These are phyloP conservation scores for Halophytophthora polymorphica DNA, from an alignment of 352 stramenopile species.

Conservation along the genomic window DNA sequence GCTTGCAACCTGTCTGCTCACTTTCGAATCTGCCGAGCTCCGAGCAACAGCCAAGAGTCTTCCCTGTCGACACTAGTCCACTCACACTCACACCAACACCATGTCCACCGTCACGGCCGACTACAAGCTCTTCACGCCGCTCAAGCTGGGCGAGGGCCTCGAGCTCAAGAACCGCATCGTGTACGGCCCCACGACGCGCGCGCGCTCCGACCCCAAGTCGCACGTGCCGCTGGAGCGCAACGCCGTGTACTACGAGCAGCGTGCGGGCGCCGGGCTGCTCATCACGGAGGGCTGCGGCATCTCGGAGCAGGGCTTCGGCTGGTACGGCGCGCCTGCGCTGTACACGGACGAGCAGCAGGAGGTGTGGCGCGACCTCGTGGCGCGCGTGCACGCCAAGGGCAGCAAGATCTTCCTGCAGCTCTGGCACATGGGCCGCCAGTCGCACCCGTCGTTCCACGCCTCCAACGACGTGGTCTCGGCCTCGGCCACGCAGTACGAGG, in stretches of 20 bases:
- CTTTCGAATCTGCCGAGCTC: neutral
- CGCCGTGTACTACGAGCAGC: conserved; percentile 28
- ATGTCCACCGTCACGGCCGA: conserved; percentile 2
- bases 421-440: conserved; percentile 60
- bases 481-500: conserved; percentile 4
- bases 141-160: conserved; percentile 12
- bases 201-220: conserved; percentile 1
- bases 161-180: conserved; percentile 34
- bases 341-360: conserved; percentile 26
- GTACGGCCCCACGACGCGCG: conserved; percentile 23
- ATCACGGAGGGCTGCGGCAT: conserved; percentile 31
- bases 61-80: too few relatives aligned
- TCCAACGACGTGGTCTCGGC: conserved; percentile 11
- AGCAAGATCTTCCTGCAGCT: conserved; percentile 66
- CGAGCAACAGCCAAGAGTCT: conserved; percentile 1
- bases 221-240: conserved; percentile 12
- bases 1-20: neutral
- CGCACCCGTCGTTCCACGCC: conserved; percentile 35
- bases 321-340: conserved; percentile 26
- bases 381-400: conserved; percentile 60
- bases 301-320: conserved; percentile 12
- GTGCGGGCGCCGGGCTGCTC: conserved; percentile 27
- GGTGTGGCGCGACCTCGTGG: conserved; percentile 31
- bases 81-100: neutral
- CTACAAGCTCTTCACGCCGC: conserved; percentile 27